These are phyloP conservation scores for Xanthoceras sorbifolium DNA, from an alignment of 345 rosid genomes.

Conservation along the genomic window DNA sequence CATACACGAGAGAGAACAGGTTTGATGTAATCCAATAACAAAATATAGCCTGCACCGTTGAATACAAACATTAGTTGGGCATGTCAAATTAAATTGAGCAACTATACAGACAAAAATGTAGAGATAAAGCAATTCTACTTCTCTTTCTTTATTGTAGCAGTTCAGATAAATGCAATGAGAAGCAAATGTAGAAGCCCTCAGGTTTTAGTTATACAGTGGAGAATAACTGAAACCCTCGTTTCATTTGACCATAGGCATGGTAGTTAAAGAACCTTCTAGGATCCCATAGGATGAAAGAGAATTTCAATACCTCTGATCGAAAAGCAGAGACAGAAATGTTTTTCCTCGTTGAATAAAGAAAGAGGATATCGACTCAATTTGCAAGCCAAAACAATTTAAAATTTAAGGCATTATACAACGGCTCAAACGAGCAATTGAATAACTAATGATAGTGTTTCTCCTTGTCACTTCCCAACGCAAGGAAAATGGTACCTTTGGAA, in stretches of 20 bases:
- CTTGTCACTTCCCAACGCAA: neutral
- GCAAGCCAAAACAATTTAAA: neutral
- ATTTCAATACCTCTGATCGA: neutral
- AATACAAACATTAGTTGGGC: neutral
- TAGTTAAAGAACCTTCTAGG: neutral
- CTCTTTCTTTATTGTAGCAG: neutral
- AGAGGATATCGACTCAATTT: neutral
- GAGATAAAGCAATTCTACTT: neutral
- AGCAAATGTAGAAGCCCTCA: neutral
- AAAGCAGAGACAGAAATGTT: neutral
- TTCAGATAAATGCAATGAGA: neutral
- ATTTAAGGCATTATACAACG: neutral
- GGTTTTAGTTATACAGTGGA: neutral
- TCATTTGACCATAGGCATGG: neutral
- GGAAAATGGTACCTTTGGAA: conserved; percentile 60
- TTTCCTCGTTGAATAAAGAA: neutral
- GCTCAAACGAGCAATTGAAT: neutral
- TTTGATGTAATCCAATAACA: conserved; percentile 93
- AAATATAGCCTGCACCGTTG: conserved; percentile 71
- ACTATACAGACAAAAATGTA: neutral
- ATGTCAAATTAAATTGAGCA: neutral
- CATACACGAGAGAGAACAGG: conserved; percentile 69
- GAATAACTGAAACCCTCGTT: neutral
- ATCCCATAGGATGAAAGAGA: neutral
- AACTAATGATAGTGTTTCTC: neutral